These are phyloP conservation scores for Pseudocercospora fuligena DNA, from an alignment of 2,329 filamentous ascomycete species.

Conservation along the genomic window DNA sequence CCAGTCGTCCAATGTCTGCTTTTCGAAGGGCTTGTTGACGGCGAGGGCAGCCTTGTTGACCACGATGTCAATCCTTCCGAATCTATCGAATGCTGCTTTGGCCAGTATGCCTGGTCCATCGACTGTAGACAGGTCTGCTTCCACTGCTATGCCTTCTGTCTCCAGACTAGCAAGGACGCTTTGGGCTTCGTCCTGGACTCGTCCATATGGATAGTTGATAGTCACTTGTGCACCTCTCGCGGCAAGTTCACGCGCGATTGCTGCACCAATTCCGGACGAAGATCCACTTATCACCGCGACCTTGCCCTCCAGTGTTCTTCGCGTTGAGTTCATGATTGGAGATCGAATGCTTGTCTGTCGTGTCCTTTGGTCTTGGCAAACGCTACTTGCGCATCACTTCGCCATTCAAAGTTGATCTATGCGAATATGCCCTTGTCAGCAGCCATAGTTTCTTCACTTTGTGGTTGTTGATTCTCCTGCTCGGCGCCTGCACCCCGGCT, in stretches of 20 bases:
- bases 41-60: constrained; percentile 47
- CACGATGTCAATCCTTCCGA: constrained; percentile 44
- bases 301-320: constrained; percentile 2
- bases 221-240: constrained; percentile 49
- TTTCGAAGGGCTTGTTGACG: constrained; percentile 34
- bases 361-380: not conserved
- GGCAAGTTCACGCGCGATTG: constrained; percentile 53
- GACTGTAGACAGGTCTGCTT: constrained; percentile 12
- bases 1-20: constrained; percentile 56
- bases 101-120: constrained; percentile 8
- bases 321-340: not conserved
- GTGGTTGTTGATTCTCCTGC: not conserved
- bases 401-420: not conserved
- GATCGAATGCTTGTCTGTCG: not conserved
- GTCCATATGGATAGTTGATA: not conserved
- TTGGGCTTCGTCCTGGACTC: not conserved
- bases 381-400: not conserved
- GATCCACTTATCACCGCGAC: constrained; percentile 53
- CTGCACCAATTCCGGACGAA: constrained; percentile 54
- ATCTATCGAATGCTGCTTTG: constrained; percentile 4
- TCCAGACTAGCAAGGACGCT: not conserved
- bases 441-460: not conserved
- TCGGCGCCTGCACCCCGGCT: not conserved
- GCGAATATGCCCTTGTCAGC: no score
- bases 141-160: not conserved